These are phyloP conservation scores for Globisporangium polare DNA, from an alignment of 352 stramenopile genomes.

Conservation along the genomic window DNA sequence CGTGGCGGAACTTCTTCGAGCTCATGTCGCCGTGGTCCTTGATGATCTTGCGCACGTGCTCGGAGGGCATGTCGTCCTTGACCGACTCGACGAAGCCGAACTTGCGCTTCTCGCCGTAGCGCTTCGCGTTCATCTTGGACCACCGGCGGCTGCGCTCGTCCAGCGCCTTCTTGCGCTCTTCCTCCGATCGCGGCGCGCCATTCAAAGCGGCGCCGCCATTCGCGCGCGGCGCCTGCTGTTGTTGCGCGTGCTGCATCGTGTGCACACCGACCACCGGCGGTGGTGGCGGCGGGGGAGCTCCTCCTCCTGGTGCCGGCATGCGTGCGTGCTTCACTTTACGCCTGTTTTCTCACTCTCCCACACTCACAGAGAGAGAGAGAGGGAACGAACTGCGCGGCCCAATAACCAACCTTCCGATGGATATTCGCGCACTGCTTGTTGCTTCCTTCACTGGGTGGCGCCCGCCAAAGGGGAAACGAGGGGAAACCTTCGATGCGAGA, in stretches of 20 bases:
- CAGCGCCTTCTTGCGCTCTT: conserved; percentile 57
- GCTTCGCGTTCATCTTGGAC: conserved; percentile 91
- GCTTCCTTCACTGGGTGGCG: neutral
- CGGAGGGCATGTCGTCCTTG: conserved; percentile 91
- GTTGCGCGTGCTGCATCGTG: conserved; percentile 2
- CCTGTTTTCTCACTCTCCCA: neutral
- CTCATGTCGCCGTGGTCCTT: conserved; percentile 99
- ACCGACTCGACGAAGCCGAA: conserved; percentile 92
- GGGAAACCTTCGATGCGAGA: conserved; percentile 5
- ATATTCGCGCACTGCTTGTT: conserved; percentile 5
- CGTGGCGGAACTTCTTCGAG: conserved; percentile 98
- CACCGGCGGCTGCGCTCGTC: conserved; percentile 82
- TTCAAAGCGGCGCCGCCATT: conserved; percentile 8
- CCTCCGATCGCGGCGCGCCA: conserved; percentile 27
- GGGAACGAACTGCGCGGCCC: conserved; percentile 4
- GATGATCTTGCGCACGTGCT: conserved; percentile 99
- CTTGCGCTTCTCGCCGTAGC: conserved; percentile 93
- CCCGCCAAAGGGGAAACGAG: neutral
- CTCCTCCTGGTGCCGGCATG: conserved; percentile 10
- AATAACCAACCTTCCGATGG: conserved; percentile 10
- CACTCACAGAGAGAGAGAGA: neutral
- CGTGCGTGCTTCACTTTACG: conserved; percentile 1
- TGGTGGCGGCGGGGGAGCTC: conserved; percentile 17
- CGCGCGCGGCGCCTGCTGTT: conserved; percentile 1
- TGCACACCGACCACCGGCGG: conserved; percentile 22